Base-by-base conservation (phyloP, 257 asterid species). In the Ehretia macrophylla region DNA sequence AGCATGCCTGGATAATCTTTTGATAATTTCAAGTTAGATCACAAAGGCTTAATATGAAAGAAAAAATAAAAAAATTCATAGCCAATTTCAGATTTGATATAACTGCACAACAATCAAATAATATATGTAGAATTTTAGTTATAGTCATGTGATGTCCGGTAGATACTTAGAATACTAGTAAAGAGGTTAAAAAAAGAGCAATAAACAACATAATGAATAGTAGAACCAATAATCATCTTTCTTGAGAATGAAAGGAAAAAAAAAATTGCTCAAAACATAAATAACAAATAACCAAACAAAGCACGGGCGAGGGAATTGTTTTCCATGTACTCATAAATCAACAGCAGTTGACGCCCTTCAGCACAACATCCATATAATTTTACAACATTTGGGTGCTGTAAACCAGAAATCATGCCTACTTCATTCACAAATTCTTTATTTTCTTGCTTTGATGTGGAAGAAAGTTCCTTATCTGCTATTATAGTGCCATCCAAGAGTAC, bases 251-350 rank as follows among this genome's bases (percentile, higher is more conserved):
- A 18, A 44, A 59, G 19, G 21, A 19, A 40, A 44, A 14, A 19
- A 18, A 51, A 18, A 27, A 27, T 27, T 27, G 35, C 4, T 27
- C 35, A 27, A 27, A 27, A 27, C 4, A 27, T 27, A 27, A 27
- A 1, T n/a, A n/a, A n/a, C 4, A 27, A 27, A 32, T 54, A 35
- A 83, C 92, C 95, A 54, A 75, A 83, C 17, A 81, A 72, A 54
- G 82, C 81, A 47, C 75, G 83, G 13, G 83, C 81, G 52, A 86
- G 85, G 72, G 68, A 75, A 51, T 85, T 81, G 67, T 86, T 85
- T 78, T 83, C 84, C 84, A 83, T 63, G 73, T 83, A 83, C 66
- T 85, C 95, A 19, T 85, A 83, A 48, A 80, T 84, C 19, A 85
- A 77, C 60, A 80, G 66, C 62, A 85, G 69, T 59, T 85, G 90